Base-by-base conservation (phyloP, 352 stramenopile genomes). In the Pythium dissimile region DNA sequence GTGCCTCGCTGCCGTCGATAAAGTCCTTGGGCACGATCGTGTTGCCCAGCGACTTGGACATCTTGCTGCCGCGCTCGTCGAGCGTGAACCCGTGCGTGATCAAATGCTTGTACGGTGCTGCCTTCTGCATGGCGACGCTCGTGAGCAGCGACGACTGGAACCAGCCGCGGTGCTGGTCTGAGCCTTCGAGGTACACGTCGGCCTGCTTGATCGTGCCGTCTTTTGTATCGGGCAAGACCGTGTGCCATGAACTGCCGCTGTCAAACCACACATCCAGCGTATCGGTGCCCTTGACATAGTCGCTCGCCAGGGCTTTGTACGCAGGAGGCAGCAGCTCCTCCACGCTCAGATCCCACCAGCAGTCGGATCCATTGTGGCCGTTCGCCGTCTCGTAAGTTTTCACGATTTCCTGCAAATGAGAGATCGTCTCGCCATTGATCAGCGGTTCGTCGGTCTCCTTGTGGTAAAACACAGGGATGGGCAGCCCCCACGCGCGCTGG, bases 231-330 rank as follows among this genome's bases (percentile, higher is more conserved):
- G 76, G 69, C 9, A 92, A 64, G 18, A 92, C 81, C 0, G 80
- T 61, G 51, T 90, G 67, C 85, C 85, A 93, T 48, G 73, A 89
- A 30, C 77, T 90, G 31, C 89, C 89, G 38, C 90, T 98, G 77
- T 99, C 97, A 67, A 99, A 99, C 97, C 97, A 99, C 31, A 99
- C 97, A 73, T 99, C 97, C 65, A 99, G 89, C 3, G 97, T 99
- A 70, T 99, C 97, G 16, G 77, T 98, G 26, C 97, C 96, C 67
- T 98, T 98, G 16, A 86, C 84, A 71, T 94, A 98, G 59, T 97
- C 85, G 47, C 91, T 73, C 6, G 92, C 89, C 27, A 94, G 64
- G 27, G 66, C 67, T 21, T 87, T 62, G 62, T 94, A 67, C 5
- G 45, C 56, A 12, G 70, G 61, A 3, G 85, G 84, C 8, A 96